A percentile compares a stretch with the other conserved stretches of the same genome.
These are phyloP conservation scores for Penicillium alfredii DNA, from an alignment of 495 filamentous ascomycete species.

Conservation along the genomic window DNA sequence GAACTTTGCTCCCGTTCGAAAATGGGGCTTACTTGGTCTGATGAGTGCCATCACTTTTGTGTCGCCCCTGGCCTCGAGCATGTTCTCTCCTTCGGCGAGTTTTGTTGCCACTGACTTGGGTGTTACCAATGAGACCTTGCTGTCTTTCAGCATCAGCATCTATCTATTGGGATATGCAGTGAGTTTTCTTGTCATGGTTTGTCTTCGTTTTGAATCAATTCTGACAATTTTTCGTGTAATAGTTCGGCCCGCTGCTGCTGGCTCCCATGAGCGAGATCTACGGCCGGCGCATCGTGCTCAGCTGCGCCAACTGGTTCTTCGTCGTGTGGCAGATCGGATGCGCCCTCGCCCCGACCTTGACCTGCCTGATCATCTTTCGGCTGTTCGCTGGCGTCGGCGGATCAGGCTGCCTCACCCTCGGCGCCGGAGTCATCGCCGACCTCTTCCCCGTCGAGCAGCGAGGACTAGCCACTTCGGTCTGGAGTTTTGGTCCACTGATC, in stretches of 20 bases:
- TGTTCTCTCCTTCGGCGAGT: constrained; percentile 62
- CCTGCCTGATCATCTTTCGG: constrained; percentile 46
- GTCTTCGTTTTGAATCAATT: background rate
- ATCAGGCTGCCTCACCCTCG: constrained; percentile 44
- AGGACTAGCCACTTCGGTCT: constrained; percentile 34
- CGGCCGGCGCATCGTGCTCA: constrained; percentile 47
- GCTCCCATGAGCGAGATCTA: constrained; percentile 50
- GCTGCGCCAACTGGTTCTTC: constrained; percentile 47
- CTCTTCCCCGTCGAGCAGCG: constrained; percentile 44
- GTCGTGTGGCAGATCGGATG: constrained; percentile 47
- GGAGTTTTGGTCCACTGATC: constrained; percentile 29
- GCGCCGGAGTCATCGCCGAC: constrained; percentile 51
- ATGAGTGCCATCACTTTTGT: constrained; percentile 44
- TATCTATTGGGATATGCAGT: constrained; percentile 56
- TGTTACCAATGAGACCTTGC: constrained; percentile 47
- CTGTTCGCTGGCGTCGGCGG: constrained; percentile 47
- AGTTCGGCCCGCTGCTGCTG: constrained; percentile 39
- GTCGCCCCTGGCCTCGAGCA: constrained; percentile 54
- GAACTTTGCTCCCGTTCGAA: constrained; percentile 50
- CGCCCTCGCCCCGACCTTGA: constrained; percentile 40
- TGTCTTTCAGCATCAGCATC: constrained; percentile 49
- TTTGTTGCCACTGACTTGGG: constrained; percentile 52
- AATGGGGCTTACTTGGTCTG: constrained; percentile 31
- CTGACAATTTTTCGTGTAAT: background rate
- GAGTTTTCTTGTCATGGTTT: constrained; percentile 8